Evolutionary conservation across 192 early-diverging fungal genomes (phyloP), one percentile per base, ranked within the genome.

Genomic region (Gryganskiella cystojenkinii): DNA sequence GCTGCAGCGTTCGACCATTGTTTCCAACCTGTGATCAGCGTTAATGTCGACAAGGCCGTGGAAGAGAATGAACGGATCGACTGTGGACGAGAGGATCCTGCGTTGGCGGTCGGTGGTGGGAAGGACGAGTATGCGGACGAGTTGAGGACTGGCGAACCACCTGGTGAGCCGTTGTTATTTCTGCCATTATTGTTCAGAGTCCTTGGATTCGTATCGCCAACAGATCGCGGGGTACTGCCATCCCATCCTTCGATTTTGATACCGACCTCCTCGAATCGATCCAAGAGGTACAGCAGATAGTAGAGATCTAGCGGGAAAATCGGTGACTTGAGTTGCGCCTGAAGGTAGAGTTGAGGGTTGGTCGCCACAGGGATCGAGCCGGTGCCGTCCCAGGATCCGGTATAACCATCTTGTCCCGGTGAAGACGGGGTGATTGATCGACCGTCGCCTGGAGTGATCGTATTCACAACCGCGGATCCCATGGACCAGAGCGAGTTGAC

Each of bases 401-500:
- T 27, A 30, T 45, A 78, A 4, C 60, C n/a, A 33, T 78, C 66
- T 50, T 59, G 71, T 3, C 65, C 63, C 1, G 46, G 45, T 14
- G 50, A 27, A 5, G 57, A 46, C 5, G 47, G 69, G 60, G 61
- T 37, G 33, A 46, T 24, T 31, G 35, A 30, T 62, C 35, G 30
- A 28, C 37, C 31, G 73, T 28, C 0, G 71, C 68, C 37, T 3
- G 83, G 55, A 1, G 80, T 71, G 10, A 83, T 79, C 10, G 79
- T 54, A 27, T 70, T 61, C 10, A 82, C 82, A 20, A 80, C 75
- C 2, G 75, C 67, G 19, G 70, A 67, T n/a, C 66, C 61, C 17
- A 80, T 52, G 3, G 79, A 81, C 58, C 80, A 69, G 27, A 84
- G 80, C 3, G 84, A 85, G 28, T 80, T 72, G 45, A 82, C 80